Base-by-base conservation (phyloP, 1,284 basidiomycete genomes). In the Vanrija humicola region DNA sequence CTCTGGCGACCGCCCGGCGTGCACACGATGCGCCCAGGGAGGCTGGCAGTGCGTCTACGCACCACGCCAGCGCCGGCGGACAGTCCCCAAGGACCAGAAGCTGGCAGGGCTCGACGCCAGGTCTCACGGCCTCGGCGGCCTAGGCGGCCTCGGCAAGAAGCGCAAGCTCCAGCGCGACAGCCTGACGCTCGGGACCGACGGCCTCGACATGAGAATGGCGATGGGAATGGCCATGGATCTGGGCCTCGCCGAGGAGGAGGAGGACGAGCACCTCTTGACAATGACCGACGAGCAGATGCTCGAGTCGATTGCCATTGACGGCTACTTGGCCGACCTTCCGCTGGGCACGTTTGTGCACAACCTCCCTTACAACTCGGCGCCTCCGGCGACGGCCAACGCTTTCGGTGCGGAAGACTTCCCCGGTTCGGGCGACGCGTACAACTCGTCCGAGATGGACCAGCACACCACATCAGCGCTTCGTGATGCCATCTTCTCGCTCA, bases 151-250 rank as follows among this genome's bases (percentile, higher is more conserved):
- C 12, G 46, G 55, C 50, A 75, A 75, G 67, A 75, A 75, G 63
- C 58, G 73, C 34, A 75, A 75, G 63, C 54, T 75, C 12, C 62
- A 63, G 19, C 54, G 59, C 19, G 55, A 69, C 19, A 62, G 58
- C 38, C 29, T 70, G 19, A 59, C 52, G 3, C 61, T 66, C 40
- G 66, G 64, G 12, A 51, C 52, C 18, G 66, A 67, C 39, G 59
- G 64, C 8, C 73, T 74, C 58, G 70, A 73, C 50, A 67, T 74
- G 65, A 64, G 71, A 38, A 63, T 72, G 58, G 73, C 73, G 1
- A 75, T 75, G 73, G 67, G 67, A 4, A 72, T 74, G 67, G 72
- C 72, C 1, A 67, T 74, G 64, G 73, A 75, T 57, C 67, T 74
- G 56, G 69, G 72, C 10, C 56, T 74, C 38, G 65, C 65, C 21